These are phyloP conservation scores for Phytophthora crassamura DNA, from an alignment of 352 stramenopile species.

Conservation along the genomic window DNA sequence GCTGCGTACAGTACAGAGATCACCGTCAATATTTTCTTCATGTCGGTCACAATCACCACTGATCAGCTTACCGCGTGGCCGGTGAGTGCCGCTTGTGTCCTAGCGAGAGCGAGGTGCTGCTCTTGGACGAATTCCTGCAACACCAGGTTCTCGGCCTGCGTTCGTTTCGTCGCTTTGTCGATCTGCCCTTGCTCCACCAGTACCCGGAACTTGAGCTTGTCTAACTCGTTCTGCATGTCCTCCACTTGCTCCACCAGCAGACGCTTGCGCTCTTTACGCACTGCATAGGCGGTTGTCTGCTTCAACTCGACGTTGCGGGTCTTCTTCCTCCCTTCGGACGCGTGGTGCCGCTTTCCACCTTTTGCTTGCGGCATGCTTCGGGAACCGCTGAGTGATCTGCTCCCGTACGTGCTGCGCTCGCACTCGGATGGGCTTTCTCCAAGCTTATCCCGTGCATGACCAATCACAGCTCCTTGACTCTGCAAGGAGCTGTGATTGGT, in stretches of 20 bases:
- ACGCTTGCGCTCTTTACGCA: slow-evolving; percentile 43
- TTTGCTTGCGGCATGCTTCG: too few species aligned
- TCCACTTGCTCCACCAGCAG: slow-evolving; percentile 28
- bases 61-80: slow-evolving; percentile 15
- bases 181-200: slow-evolving; percentile 26
- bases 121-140: slow-evolving; percentile 25
- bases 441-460: too few species aligned
- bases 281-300: slow-evolving; percentile 30
- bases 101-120: slow-evolving; percentile 27
- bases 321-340: too few species aligned
- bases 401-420: too few species aligned
- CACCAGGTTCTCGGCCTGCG: slow-evolving; percentile 15
- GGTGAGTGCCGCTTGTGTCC: slow-evolving; percentile 18
- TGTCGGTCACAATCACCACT: too few species aligned
- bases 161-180: slow-evolving; percentile 2
- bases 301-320: too few species aligned
- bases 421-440: too few species aligned
- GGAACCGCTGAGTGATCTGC: too few species aligned
- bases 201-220: slow-evolving; percentile 37
- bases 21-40: background rate
- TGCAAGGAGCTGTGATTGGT: too few species aligned
- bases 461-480: too few species aligned
- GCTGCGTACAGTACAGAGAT: slow-evolving; percentile 12
- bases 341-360: too few species aligned
- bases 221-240: slow-evolving; percentile 36